Evolutionary conservation across 2,329 filamentous ascomycete species (phyloP), one percentile per base, ranked within the genome.

Genomic region (Exophiala bonariae): DNA sequence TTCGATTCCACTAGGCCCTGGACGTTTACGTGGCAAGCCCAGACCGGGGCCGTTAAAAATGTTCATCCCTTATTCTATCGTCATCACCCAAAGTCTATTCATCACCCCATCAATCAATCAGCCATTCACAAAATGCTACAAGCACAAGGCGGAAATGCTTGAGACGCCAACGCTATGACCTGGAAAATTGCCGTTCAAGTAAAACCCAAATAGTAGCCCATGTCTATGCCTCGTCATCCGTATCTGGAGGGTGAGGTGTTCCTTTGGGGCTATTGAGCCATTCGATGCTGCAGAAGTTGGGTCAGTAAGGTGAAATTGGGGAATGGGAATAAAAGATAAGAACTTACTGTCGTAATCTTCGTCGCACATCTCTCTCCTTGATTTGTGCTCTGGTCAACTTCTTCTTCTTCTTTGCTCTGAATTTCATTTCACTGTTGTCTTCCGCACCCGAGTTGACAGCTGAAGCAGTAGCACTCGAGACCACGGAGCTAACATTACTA

Each of bases 331-430:
- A 28, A n/a, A 31, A 14, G 33, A 10, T 13, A 3, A 35, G 19
- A 39, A 53, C 50, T 53, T 49, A 53, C 50, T 99, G 90, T 61
- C 93, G 83, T 70, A 97, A 75, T 60, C 93, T 80, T 58, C 92
- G 82, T 56, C 95, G 80, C 34, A 87, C 86, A 72, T 97, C 92
- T 16, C 87, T 80, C 69, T 99, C 93, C 81, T 99, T 99, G 66
- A 91, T 60, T 70, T 99, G 90, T 72, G 90, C 90, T 77, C 95
- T 89, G 47, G 93, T 99, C 82, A 93, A 82, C 88, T 99, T 99
- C 74, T 86, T 86, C 80, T 91, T 93, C 28, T 71, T 70, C 71
- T 79, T 83, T 8, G 87, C 78, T 69, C 79, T 82, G 83, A 99
- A 99, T 75, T 95, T 92, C 78, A 99, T 81, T 51, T 86, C 68